Percentiles rank a stretch among this genome's conserved stretches.
phyloP scores from a whole-genome alignment of 495 filamentous ascomycete species.

The Trichoderma asperelloides region DNA sequence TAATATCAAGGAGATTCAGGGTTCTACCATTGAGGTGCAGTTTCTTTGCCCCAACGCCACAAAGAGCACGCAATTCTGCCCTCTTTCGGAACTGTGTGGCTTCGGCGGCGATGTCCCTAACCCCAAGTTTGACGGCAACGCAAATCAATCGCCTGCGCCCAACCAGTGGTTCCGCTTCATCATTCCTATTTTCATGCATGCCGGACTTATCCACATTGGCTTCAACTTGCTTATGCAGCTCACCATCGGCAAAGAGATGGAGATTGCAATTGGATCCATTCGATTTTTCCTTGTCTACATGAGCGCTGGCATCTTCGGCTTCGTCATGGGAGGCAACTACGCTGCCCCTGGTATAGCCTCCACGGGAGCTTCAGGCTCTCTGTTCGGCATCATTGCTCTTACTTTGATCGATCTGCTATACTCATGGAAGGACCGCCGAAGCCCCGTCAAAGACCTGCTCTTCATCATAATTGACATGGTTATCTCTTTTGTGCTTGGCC shows the following conservation, averaged over 20 bases:
- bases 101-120: conserved; percentile 60
- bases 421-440: conserved; percentile 69
- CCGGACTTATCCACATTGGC: conserved; percentile 83
- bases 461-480: conserved; percentile 77
- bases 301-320: conserved; percentile 87
- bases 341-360: conserved; percentile 71
- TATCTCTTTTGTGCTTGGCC: conserved; percentile 85
- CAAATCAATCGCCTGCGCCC: conserved; percentile 43
- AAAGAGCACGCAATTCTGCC: conserved; percentile 51
- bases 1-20: conserved; percentile 58
- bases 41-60: conserved; percentile 78
- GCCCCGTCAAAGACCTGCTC: conserved; percentile 68
- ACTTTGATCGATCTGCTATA: conserved; percentile 84
- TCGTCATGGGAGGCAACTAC: conserved; percentile 90
- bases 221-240: conserved; percentile 92
- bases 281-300: conserved; percentile 86
- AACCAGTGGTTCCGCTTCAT: conserved; percentile 98
- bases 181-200: conserved; percentile 88
- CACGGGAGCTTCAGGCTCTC: conserved; percentile 75
- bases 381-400: conserved; percentile 89
- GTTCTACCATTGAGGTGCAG: conserved; percentile 20
- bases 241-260: conserved; percentile 82
- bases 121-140: conserved; percentile 40
- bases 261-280: conserved; percentile 73
- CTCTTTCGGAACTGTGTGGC: conserved; percentile 71